phyloP scores from a whole-genome alignment of 78 protist species.

The Cavenderia fasciculata region DNA sequence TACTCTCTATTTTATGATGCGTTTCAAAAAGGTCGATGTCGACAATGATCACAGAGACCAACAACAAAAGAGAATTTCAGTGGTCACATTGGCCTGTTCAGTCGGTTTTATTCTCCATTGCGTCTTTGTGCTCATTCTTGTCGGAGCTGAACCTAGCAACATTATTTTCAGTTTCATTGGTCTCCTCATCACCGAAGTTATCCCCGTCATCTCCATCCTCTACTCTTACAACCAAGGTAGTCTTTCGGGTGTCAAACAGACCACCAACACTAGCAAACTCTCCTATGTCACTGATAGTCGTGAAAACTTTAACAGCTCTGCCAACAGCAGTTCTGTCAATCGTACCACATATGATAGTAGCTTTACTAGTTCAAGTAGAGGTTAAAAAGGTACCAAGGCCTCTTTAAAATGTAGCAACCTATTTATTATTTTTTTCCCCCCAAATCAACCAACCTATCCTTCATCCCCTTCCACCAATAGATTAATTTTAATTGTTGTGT shows the following conservation, averaged over 20 bases:
- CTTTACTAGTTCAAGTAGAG: too few relatives aligned
- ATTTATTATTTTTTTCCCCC: too few relatives aligned
- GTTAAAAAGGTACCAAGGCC: too few relatives aligned
- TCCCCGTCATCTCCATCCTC: constrained; percentile 21
- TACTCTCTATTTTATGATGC: neutral
- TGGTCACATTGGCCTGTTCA: constrained; percentile 2
- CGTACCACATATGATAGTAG: too few relatives aligned
- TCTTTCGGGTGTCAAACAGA: constrained; percentile 28
- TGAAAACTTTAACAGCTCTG: neutral
- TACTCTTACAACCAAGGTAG: constrained; percentile 59
- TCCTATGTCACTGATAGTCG: neutral
- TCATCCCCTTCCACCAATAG: too few relatives aligned
- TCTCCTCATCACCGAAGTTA: constrained; percentile 51
- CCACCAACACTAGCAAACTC: neutral
- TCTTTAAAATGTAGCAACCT: too few relatives aligned
- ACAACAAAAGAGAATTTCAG: constrained; percentile 18
- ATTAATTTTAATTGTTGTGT: too few relatives aligned
- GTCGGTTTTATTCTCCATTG: constrained; percentile 61
- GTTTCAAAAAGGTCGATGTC: neutral
- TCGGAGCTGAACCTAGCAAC: constrained; percentile 13
- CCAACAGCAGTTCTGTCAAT: too few relatives aligned
- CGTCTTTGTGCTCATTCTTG: constrained; percentile 29
- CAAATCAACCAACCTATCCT: too few relatives aligned
- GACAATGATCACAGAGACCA: too few relatives aligned
- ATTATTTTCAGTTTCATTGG: constrained; percentile 33